Percentiles rank a stretch among this genome's conserved stretches.
phyloP scores from a whole-genome alignment of 129 eudicot genomes.

The Arctium lappa region DNA sequence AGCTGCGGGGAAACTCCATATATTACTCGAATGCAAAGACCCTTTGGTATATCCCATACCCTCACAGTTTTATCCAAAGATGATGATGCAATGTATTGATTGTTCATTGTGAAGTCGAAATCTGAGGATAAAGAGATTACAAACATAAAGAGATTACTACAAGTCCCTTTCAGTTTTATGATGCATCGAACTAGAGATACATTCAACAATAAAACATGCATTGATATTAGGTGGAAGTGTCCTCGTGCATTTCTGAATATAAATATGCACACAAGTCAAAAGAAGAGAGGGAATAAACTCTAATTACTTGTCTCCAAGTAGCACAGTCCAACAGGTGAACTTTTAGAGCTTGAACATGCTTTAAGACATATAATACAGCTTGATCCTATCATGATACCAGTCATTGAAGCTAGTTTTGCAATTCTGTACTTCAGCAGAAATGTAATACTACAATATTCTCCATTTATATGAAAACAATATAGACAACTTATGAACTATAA shows the following conservation, averaged over 20 bases:
- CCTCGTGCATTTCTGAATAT: neutral
- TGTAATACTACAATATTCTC: no score
- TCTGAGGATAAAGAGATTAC: slow-evolving; percentile 34
- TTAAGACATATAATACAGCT: no score
- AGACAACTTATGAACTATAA: neutral
- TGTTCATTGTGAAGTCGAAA: slow-evolving; percentile 78
- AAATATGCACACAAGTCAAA: neutral
- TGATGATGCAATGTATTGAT: slow-evolving; percentile 73
- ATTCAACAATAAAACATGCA: neutral
- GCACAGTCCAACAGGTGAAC: no score
- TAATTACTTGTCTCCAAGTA: no score
- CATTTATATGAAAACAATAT: neutral
- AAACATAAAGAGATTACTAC: neutral
- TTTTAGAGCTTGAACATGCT: no score
- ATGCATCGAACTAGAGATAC: neutral
- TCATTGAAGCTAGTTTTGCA: no score
- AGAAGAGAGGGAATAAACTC: no score
- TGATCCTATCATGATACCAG: no score
- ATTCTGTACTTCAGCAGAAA: no score
- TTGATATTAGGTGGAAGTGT: neutral
- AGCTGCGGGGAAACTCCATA: slow-evolving; percentile 72
- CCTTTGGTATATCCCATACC: slow-evolving; percentile 76
- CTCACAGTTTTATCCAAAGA: slow-evolving; percentile 77
- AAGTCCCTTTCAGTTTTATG: neutral
- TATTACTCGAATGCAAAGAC: slow-evolving; percentile 69